phyloP scores from a whole-genome alignment of 768 basidiomycete genomes.

The Megacollybia marginata region DNA sequence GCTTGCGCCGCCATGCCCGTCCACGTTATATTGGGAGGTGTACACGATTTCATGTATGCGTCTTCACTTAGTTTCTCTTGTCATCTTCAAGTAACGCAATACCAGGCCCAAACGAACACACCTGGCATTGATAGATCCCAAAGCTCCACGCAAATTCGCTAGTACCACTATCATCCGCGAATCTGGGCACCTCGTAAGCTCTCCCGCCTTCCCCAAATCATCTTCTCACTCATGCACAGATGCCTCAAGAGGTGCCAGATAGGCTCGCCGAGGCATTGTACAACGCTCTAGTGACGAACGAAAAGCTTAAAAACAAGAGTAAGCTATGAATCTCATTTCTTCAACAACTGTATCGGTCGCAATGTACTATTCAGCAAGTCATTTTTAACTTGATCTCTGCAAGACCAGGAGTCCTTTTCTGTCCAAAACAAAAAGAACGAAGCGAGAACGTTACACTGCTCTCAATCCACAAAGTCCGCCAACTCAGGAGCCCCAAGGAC shows the following conservation, averaged over 20 bases:
- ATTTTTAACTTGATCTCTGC: no score
- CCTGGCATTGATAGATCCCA: slow-evolving; percentile 24
- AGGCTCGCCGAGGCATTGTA: slow-evolving; percentile 18
- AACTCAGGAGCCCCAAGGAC: no score
- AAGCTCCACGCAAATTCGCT: slow-evolving; percentile 26
- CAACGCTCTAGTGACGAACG: slow-evolving; percentile 11
- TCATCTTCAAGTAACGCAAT: neutral
- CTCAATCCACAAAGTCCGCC: no score
- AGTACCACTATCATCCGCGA: slow-evolving; percentile 18
- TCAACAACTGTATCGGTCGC: no score
- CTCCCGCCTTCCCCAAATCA: slow-evolving; percentile 1
- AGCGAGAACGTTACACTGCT: no score
- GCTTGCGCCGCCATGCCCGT: slow-evolving; percentile 35
- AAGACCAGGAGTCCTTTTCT: no score
- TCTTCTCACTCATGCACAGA: neutral
- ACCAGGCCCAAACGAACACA: slow-evolving; percentile 29
- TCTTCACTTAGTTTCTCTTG: neutral
- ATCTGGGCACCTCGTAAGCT: slow-evolving; percentile 21
- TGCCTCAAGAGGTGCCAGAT: slow-evolving; percentile 13
- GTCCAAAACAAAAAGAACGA: no score
- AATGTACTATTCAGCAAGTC: no score
- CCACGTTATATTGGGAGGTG: slow-evolving; percentile 45
- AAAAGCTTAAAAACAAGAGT: slow-evolving; percentile 7
- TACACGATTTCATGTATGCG: slow-evolving; percentile 49
- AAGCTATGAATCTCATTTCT: no score